A percentile compares a stretch with the other conserved stretches of the same genome.
These are phyloP conservation scores for Trypanosoma cruzi DNA, from an alignment of 208 protist species.

Conservation along the genomic window DNA sequence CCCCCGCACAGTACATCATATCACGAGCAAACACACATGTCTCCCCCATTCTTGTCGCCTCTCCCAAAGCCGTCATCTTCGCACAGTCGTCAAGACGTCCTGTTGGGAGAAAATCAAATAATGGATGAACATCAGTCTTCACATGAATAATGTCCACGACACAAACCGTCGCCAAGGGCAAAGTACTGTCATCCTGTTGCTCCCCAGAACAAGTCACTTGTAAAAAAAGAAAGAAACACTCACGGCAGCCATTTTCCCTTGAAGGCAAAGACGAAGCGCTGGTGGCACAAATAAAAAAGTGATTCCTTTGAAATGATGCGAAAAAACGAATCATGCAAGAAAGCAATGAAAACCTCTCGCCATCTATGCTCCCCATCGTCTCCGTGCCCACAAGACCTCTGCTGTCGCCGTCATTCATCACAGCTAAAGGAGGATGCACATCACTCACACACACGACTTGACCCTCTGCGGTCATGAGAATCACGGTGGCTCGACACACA, in stretches of 20 bases:
- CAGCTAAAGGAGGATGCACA: background rate
- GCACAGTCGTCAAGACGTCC: background rate
- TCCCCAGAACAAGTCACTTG: background rate
- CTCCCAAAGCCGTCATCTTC: background rate
- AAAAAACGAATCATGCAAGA: constrained; percentile 15
- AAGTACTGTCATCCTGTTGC: background rate
- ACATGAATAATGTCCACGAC: constrained; percentile 13
- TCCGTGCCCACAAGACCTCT: background rate
- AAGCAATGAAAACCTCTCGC: background rate
- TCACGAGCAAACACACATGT: constrained; percentile 10
- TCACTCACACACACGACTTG: constrained; percentile 13
- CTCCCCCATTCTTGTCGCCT: background rate
- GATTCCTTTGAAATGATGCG: constrained; percentile 2
- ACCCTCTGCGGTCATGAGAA: constrained; percentile 9
- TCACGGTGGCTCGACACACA: constrained; percentile 15
- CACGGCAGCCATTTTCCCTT: background rate
- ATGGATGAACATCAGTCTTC: background rate
- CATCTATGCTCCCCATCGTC: background rate
- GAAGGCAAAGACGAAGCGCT: background rate
- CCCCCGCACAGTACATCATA: constrained; percentile 12
- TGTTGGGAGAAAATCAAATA: constrained; percentile 23
- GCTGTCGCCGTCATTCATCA: background rate
- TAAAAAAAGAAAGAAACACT: constrained; percentile 22
- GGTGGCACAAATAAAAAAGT: constrained; percentile 14
- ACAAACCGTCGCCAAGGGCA: background rate